These are phyloP conservation scores for Choiromyces venosus DNA, from an alignment of 495 filamentous ascomycete species.

Conservation along the genomic window DNA sequence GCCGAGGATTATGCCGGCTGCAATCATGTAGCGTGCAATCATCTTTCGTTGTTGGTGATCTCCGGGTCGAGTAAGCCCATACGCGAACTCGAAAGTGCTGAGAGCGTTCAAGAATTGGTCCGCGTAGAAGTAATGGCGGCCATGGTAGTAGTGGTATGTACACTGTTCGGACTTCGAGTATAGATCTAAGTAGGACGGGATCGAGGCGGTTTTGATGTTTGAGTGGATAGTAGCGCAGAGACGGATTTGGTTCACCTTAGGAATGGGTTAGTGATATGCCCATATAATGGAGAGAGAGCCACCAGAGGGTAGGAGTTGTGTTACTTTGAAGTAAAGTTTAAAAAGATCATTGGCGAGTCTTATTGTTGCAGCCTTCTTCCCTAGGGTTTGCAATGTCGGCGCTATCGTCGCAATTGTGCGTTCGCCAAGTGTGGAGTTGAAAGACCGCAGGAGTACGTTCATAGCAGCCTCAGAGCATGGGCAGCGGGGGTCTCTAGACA, in stretches of 20 bases:
- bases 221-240: conserved; percentile 80
- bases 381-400: conserved; percentile 56
- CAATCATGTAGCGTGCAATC: conserved; percentile 79
- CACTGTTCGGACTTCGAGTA: conserved; percentile 76
- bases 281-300: conserved; percentile 9
- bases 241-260: conserved; percentile 56
- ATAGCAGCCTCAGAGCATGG: conserved; percentile 52
- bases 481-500: conserved; percentile 66
- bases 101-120: conserved; percentile 72
- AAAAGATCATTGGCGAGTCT: conserved; percentile 84
- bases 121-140: conserved; percentile 77
- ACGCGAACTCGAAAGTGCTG: conserved; percentile 68
- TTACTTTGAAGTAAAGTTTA: conserved; percentile 78
- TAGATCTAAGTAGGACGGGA: conserved; percentile 30
- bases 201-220: conserved; percentile 57
- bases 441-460: conserved; percentile 67
- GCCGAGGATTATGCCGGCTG: conserved; percentile 76
- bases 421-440: conserved; percentile 84
- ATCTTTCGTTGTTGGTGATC: conserved; percentile 66
- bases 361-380: conserved; percentile 83
- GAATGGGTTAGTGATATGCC: conserved; percentile 4
- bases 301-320: conserved; percentile 3
- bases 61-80: conserved; percentile 64
- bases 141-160: conserved; percentile 91
- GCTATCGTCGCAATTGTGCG: conserved; percentile 52